Percentiles rank a stretch among this genome's conserved stretches.
These are phyloP conservation scores for Somion occarium DNA, from an alignment of 1,284 basidiomycete genomes.

Conservation along the genomic window DNA sequence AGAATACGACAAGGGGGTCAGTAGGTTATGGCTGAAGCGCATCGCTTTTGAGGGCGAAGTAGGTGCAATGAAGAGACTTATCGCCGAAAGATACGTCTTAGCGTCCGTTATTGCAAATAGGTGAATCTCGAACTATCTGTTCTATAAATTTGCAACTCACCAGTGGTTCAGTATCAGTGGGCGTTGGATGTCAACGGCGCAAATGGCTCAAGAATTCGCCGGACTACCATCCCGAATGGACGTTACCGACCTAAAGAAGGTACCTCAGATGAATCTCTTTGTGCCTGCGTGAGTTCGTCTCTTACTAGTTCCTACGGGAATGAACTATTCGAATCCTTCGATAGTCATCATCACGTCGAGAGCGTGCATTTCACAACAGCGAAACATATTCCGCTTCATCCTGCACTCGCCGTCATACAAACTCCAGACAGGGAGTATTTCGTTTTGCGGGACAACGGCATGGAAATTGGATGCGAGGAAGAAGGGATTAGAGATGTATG, in stretches of 20 bases:
- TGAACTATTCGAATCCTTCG: background rate
- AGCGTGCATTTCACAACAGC: conserved; percentile 57
- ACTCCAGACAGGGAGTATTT: conserved; percentile 63
- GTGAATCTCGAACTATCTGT: conserved; percentile 33
- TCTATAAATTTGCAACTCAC: conserved; percentile 1
- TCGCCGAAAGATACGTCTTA: conserved; percentile 59
- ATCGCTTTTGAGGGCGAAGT: conserved; percentile 38
- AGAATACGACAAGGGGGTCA: conserved; percentile 65
- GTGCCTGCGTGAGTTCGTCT: conserved; percentile 48
- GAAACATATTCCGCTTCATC: conserved; percentile 42
- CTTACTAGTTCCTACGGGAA: background rate
- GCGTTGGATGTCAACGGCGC: conserved; percentile 52
- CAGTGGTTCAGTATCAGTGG: conserved; percentile 67
- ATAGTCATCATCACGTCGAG: conserved; percentile 71
- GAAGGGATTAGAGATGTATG: conserved; percentile 59
- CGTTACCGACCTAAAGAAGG: conserved; percentile 13
- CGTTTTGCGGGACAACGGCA: conserved; percentile 66
- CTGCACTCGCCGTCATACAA: conserved; percentile 60
- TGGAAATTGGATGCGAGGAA: conserved; percentile 72
- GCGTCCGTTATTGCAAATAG: conserved; percentile 67
- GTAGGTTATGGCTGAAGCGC: conserved; percentile 53
- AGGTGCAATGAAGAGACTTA: conserved; percentile 36
- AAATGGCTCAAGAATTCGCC: conserved; percentile 64
- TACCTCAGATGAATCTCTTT: conserved; percentile 45
- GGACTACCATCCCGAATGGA: conserved; percentile 33